phyloP scores from a whole-genome alignment of 208 protist species.

The Endotrypanum monterogeii region DNA sequence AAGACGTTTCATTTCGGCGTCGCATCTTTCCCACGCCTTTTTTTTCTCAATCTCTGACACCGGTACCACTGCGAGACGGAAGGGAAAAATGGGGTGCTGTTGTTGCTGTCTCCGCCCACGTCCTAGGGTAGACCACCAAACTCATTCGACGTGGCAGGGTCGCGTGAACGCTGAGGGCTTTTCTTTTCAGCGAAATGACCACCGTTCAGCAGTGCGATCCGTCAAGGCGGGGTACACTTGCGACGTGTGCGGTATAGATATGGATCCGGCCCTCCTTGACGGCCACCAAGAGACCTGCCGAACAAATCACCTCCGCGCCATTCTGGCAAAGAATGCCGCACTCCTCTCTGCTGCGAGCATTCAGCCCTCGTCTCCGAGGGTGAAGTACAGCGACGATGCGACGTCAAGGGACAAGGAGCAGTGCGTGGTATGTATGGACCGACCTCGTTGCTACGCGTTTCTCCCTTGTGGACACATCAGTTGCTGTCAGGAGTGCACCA shows the following conservation, averaged over 20 bases:
- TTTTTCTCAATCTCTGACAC: background rate
- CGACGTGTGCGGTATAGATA: constrained; percentile 39
- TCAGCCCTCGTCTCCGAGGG: constrained; percentile 16
- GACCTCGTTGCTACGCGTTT: constrained; percentile 65
- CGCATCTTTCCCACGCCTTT: background rate
- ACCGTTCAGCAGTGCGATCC: background rate
- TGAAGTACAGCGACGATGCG: constrained; percentile 14
- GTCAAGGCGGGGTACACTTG: constrained; percentile 18
- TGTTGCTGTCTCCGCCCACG: background rate
- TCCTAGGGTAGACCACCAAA: background rate
- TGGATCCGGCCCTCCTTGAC: constrained; percentile 58
- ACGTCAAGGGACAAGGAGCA: constrained; percentile 48
- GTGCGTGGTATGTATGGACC: constrained; percentile 79
- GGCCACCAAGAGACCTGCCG: constrained; percentile 68
- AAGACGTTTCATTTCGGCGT: no score
- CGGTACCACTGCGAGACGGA: background rate
- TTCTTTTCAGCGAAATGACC: constrained; percentile 6
- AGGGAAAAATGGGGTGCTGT: constrained; percentile 28
- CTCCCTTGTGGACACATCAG: constrained; percentile 88
- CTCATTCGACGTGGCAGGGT: constrained; percentile 4
- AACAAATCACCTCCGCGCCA: constrained; percentile 29
- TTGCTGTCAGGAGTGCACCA: constrained; percentile 68
- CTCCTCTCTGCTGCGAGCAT: constrained; percentile 21
- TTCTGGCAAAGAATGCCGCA: constrained; percentile 23
- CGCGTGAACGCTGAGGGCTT: constrained; percentile 5